Percentiles rank a stretch among this genome's conserved stretches.
phyloP scores from a whole-genome alignment of 345 rosid species.

The Luvunga scandens region DNA sequence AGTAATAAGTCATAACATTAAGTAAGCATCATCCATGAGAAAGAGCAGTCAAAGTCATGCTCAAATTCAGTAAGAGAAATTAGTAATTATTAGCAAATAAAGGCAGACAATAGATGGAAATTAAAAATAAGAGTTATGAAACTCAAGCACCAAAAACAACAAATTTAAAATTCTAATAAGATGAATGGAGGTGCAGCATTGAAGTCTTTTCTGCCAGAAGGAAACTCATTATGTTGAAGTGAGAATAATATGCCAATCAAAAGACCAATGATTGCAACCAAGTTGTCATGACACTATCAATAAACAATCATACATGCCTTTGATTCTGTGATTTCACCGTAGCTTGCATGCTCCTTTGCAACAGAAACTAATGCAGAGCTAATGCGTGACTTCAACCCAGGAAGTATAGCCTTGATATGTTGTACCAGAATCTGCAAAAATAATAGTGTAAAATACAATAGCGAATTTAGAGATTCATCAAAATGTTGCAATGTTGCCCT shows the following conservation, averaged over 20 bases:
- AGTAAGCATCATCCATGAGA: neutral
- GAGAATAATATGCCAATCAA: neutral
- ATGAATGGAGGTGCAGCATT: neutral
- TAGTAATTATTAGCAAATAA: neutral
- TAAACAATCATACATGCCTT: constrained; percentile 43
- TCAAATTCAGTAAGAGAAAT: neutral
- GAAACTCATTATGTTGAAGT: neutral
- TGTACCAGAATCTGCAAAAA: constrained; percentile 75
- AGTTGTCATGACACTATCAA: neutral
- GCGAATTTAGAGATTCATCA: neutral
- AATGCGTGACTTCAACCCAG: constrained; percentile 76
- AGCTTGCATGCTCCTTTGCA: constrained; percentile 93
- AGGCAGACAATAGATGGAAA: neutral
- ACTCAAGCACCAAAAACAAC: neutral
- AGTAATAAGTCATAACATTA: constrained; percentile 15
- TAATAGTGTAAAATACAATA: neutral
- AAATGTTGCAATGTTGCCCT: neutral
- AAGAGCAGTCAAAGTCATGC: neutral
- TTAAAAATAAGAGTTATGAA: neutral
- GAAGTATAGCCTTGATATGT: constrained; percentile 81
- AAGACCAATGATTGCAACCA: neutral
- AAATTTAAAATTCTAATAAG: neutral
- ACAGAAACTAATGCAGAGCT: constrained; percentile 64
- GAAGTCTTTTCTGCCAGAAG: neutral
- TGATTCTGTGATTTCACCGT: constrained; percentile 86